Evolutionary conservation across 352 stramenopile genomes (phyloP).

Genomic region (Phytophthora tentaculata): DNA sequence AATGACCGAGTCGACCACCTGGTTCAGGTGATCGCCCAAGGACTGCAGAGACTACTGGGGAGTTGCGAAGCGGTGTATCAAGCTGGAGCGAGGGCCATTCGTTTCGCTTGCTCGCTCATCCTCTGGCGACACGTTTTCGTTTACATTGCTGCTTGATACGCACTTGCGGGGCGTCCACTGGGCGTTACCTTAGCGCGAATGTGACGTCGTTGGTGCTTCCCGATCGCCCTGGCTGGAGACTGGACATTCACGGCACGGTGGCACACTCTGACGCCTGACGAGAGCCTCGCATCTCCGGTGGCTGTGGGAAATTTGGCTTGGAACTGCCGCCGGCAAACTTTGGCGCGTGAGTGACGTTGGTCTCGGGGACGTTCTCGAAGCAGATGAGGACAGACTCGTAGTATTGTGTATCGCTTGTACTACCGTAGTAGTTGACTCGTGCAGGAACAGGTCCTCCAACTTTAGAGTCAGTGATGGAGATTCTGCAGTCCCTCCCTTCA

Average conservation of each 20-base stretch:
- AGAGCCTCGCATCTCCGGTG: constrained; percentile 1
- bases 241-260: background rate
- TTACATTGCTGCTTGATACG: constrained; percentile 26
- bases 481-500: too few relatives aligned
- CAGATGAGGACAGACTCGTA: constrained; percentile 28
- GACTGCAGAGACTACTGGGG: too few relatives aligned
- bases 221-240: background rate
- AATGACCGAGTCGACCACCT: constrained; percentile 12
- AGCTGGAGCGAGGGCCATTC: constrained; percentile 19
- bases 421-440: too few relatives aligned
- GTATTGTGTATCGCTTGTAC: constrained; percentile 25
- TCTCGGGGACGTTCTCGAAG: constrained; percentile 12
- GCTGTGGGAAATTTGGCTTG: background rate
- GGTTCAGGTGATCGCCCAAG: background rate
- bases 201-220: constrained; percentile 1
- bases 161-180: background rate
- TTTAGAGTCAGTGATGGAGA: background rate
- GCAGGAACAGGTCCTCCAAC: constrained; percentile 15
- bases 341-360: constrained; percentile 33
- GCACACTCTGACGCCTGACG: background rate
- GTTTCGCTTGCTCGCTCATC: constrained; percentile 25
- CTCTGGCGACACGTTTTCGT: constrained; percentile 35
- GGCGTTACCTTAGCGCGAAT: constrained; percentile 19
- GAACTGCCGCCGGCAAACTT: constrained; percentile 21
- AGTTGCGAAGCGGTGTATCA: background rate